Evolutionary conservation across 2,329 filamentous ascomycete genomes (phyloP).

Genomic region (Colletotrichum simmondsii): DNA sequence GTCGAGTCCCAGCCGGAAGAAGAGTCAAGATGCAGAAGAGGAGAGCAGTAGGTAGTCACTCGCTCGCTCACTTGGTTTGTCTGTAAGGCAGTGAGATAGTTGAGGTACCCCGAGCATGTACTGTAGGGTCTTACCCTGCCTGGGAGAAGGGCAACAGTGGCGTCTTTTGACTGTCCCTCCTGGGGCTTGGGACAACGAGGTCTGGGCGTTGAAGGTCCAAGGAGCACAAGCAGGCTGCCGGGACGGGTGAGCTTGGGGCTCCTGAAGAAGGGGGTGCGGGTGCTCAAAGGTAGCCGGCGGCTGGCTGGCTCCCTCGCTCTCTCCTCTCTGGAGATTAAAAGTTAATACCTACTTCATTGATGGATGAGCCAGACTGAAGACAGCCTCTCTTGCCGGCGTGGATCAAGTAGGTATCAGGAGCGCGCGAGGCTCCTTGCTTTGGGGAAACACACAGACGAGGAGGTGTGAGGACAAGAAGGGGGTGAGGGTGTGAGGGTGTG

Average conservation of each 20-base stretch:
- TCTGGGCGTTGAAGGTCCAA: constrained; percentile 31
- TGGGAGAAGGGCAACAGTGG: constrained; percentile 19
- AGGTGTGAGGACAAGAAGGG: constrained; percentile 25
- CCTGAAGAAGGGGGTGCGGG: constrained; percentile 28
- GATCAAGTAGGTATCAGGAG: constrained; percentile 21
- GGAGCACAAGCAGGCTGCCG: constrained; percentile 32
- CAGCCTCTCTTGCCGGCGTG: constrained; percentile 22
- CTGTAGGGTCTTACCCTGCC: constrained; percentile 13
- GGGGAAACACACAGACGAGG: constrained; percentile 29
- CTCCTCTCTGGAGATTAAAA: constrained; percentile 31
- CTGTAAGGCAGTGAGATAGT: background rate
- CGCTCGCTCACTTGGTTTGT: background rate
- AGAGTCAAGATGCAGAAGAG: constrained; percentile 17
- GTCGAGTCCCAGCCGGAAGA: constrained; percentile 16
- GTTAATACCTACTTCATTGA: constrained; percentile 25
- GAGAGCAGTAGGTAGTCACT: background rate
- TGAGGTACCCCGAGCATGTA: constrained; percentile 4
- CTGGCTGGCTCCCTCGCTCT: background rate
- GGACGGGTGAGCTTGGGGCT: constrained; percentile 17
- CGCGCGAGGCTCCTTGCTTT: constrained; percentile 29
- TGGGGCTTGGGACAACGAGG: constrained; percentile 25
- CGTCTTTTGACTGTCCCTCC: constrained; percentile 19
- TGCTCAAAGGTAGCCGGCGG: constrained; percentile 19
- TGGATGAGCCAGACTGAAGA: constrained; percentile 8
- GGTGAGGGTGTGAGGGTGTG: constrained; percentile 9